phyloP scores from a whole-genome alignment of 805 yeast species.

The Yarrowia sp. region DNA sequence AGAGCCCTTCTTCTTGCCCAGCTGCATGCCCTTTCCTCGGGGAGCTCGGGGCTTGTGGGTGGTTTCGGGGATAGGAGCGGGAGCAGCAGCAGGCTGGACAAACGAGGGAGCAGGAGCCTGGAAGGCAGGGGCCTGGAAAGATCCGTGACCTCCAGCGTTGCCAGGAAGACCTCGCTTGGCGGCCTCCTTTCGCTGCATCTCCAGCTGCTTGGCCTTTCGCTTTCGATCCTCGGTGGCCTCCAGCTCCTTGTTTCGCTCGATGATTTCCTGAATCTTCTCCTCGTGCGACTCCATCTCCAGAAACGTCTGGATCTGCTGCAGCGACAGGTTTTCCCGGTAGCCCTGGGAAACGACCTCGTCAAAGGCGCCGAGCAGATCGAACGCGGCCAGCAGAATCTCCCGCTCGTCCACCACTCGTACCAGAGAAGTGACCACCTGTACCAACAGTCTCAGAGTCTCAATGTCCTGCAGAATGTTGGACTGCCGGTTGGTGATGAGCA shows the following conservation, averaged over 20 bases:
- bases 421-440: conserved; percentile 78
- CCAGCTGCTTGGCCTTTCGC: conserved; percentile 84
- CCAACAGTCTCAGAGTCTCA: conserved; percentile 84
- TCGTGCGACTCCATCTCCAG: conserved; percentile 98
- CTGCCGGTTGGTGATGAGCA: conserved; percentile 86
- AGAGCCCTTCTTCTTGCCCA: conserved; percentile 61
- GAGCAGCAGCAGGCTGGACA: conserved; percentile 22
- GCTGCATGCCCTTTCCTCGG: conserved; percentile 76
- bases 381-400: conserved; percentile 82
- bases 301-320: conserved; percentile 83
- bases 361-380: conserved; percentile 87
- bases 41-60: conserved; percentile 51
- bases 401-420: conserved; percentile 77
- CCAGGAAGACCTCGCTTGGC: conserved; percentile 49
- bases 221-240: conserved; percentile 98
- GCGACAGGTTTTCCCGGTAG: conserved; percentile 82
- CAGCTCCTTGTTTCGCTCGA: conserved; percentile 93
- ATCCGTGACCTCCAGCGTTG: conserved; percentile 43
- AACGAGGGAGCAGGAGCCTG: conserved; percentile 40
- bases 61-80: conserved; percentile 41
- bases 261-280: conserved; percentile 97
- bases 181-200: conserved; percentile 61
- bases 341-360: conserved; percentile 94
- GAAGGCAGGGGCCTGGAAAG: conserved; percentile 29
- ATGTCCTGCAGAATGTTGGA: conserved; percentile 94